Evolutionary conservation across 202 grass and related monocot genomes (phyloP), one percentile per base, ranked within the genome.

Genomic region (Saccharum hybrid): DNA sequence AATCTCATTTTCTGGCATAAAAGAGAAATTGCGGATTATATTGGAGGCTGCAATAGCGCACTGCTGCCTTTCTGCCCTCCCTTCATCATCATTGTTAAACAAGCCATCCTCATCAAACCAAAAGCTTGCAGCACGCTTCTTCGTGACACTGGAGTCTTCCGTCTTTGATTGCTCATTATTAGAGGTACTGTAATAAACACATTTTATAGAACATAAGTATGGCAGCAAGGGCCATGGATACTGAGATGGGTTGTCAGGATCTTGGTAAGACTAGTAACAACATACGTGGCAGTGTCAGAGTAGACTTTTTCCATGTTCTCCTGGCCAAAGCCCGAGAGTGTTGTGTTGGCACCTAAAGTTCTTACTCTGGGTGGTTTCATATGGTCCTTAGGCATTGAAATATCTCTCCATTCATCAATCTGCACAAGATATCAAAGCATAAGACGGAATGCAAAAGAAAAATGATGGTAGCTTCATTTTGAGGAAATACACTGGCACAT

Each of bases 21-120:
- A 98, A 90, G 96, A 96, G 68, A 98, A 96, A 86, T 98, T 98
- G 34, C 93, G 91, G 78, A 98, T 94, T 78, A 98, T 92, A 90
- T 98, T 98, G 15, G 96, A 98, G 68, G 89, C 89, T 83, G 93
- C 93, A 77, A 98, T 81, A 76, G 93, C 93, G 66, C 96, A 96
- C 43, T 91, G 89, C 73, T 98, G 96, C 64, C 86, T 96, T 89
- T 96, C 96, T 72, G 85, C 75, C n/a, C 91, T 78, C 1, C 93
- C 96, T 90, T 96, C 93, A 77, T 98, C 96, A 86, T 98, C 89
- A 49, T 90, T 72, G 79, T 98, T 98, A 76, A 98, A 98, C 71
- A 98, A 88, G 37, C 96, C 89, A 79, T 96, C 96, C 81, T 98
- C 93, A 57, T 96, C 89, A 81, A 96, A 92, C 89, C 76, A 94